phyloP scores from a whole-genome alignment of 441 rosid genomes.

The Iberis amara region DNA sequence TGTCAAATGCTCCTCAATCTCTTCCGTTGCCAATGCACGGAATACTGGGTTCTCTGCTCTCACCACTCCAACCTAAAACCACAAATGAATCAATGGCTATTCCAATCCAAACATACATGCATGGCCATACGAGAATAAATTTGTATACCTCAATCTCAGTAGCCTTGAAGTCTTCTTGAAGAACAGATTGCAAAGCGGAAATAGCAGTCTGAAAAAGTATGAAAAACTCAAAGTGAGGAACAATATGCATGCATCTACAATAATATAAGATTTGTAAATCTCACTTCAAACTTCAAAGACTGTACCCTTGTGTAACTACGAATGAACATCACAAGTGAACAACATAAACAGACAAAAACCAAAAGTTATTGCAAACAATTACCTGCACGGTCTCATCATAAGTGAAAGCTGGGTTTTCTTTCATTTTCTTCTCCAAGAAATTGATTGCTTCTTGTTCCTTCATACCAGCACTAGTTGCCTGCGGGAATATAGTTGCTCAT shows the following conservation, averaged over 20 bases:
- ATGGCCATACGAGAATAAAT: not conserved
- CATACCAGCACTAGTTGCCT: constrained; percentile 98
- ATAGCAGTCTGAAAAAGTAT: constrained; percentile 58
- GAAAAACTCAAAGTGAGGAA: constrained; percentile 7
- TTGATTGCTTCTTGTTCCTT: constrained; percentile 98
- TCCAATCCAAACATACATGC: not conserved
- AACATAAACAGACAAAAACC: too few relatives aligned
- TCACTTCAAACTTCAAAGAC: too few relatives aligned
- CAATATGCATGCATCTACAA: too few relatives aligned
- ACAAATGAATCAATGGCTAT: not conserved
- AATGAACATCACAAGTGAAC: too few relatives aligned
- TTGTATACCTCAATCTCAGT: constrained; percentile 82
- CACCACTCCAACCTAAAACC: constrained; percentile 87
- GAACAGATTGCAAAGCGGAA: constrained; percentile 88
- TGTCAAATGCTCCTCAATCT: constrained; percentile 83
- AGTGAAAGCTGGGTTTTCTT: constrained; percentile 75
- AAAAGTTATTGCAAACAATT: not conserved
- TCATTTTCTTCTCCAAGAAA: constrained; percentile 98
- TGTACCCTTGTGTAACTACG: too few relatives aligned
- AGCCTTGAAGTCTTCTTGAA: constrained; percentile 97
- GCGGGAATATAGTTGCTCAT: constrained; percentile 19
- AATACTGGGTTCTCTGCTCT: constrained; percentile 60
- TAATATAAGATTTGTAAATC: too few relatives aligned
- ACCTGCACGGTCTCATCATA: constrained; percentile 96
- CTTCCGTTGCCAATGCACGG: constrained; percentile 66